Conservation (phyloP, 1,284 basidiomycete genomes). For the Melampsora occidentalis region DNA sequence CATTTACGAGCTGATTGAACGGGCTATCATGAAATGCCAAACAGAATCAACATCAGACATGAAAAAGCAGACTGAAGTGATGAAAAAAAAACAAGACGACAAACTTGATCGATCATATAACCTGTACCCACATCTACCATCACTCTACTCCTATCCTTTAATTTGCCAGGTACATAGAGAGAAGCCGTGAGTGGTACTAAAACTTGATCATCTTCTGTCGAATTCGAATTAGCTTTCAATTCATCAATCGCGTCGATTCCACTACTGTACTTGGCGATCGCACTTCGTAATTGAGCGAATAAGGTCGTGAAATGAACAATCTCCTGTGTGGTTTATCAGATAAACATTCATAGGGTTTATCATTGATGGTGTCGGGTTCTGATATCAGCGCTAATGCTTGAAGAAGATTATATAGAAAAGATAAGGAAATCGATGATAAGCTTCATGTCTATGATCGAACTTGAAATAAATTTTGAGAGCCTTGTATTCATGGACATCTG, state of each 20-base stretch:
- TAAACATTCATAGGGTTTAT: too few species aligned
- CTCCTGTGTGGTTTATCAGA: constrained; percentile 62
- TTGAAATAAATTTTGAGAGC: too few species aligned
- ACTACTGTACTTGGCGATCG: constrained; percentile 83
- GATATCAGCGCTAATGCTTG: constrained; percentile 49
- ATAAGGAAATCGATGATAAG: too few species aligned
- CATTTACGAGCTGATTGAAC: constrained; percentile 22
- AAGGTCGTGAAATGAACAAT: constrained; percentile 85
- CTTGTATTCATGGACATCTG: too few species aligned
- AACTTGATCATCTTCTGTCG: constrained; percentile 69
- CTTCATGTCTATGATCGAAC: too few species aligned
- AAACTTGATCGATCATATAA: constrained; percentile 90
- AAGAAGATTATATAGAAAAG: constrained; percentile 45
- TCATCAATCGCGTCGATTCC: constrained; percentile 81
- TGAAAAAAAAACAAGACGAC: constrained; percentile 45
- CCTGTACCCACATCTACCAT: constrained; percentile 95
- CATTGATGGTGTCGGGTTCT: not conserved
- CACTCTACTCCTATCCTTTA: constrained; percentile 77
- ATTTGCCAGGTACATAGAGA: constrained; percentile 87
- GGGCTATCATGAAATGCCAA: constrained; percentile 7
- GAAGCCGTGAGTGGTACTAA: constrained; percentile 90
- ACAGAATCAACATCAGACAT: not conserved
- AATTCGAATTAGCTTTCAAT: constrained; percentile 61
- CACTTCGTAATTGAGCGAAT: constrained; percentile 85
- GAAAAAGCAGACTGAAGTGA: not conserved